These are phyloP conservation scores for Zymoseptoria tritici DNA, from an alignment of 2,329 filamentous ascomycete species.

Conservation along the genomic window DNA sequence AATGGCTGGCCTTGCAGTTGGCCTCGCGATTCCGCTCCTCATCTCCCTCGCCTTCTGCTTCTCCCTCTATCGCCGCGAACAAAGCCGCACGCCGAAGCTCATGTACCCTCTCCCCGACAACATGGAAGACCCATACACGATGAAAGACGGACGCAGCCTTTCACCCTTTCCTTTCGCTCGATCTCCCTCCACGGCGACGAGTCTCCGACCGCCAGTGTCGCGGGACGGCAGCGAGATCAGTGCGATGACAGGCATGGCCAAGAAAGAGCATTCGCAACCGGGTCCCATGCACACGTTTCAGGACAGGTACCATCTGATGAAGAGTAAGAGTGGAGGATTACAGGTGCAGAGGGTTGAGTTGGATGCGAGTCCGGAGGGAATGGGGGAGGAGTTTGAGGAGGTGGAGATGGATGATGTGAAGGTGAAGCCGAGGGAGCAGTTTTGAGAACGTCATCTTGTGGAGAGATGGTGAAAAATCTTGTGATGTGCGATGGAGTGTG, in stretches of 20 bases:
- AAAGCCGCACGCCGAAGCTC: slow-evolving; percentile 18
- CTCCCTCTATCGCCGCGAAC: slow-evolving; percentile 13
- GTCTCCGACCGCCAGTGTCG: slow-evolving; percentile 6
- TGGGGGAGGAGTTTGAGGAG: background rate
- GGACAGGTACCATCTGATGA: slow-evolving; percentile 6
- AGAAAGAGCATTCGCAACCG: background rate
- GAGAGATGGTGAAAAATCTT: background rate
- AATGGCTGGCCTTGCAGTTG: slow-evolving; percentile 25
- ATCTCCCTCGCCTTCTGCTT: slow-evolving; percentile 19
- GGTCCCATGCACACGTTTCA: slow-evolving; percentile 4
- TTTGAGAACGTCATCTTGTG: background rate
- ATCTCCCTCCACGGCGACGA: slow-evolving; percentile 1
- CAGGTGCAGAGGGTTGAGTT: slow-evolving; percentile 4
- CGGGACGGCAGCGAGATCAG: slow-evolving; percentile 3
- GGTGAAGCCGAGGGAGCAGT: background rate
- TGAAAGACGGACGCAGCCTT: slow-evolving; percentile 12
- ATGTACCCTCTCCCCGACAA: slow-evolving; percentile 29
- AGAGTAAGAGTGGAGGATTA: slow-evolving; percentile 1
- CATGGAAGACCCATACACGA: slow-evolving; percentile 8
- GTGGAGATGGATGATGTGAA: background rate
- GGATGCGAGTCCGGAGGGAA: background rate
- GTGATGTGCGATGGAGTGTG: no score
- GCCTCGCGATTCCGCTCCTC: slow-evolving; percentile 24
- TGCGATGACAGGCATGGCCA: background rate
- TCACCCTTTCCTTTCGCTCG: background rate